Conservation (phyloP, 768 basidiomycete species). For the Daedalea quercina region DNA sequence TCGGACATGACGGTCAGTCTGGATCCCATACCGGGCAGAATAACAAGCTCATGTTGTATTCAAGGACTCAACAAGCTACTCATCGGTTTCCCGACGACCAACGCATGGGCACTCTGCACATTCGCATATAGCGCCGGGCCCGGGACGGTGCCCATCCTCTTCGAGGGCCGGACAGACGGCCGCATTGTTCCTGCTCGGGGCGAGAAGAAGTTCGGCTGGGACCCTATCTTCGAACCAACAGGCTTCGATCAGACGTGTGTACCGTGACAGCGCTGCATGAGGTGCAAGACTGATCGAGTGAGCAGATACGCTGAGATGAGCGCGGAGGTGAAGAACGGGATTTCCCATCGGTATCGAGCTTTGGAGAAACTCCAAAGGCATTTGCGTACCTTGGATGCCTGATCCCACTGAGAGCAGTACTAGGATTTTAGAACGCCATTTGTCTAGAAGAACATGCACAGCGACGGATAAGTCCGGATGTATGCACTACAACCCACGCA, state of each 20-base stretch:
- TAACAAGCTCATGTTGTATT: neutral
- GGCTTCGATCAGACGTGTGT: slow-evolving; percentile 72
- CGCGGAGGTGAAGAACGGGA: slow-evolving; percentile 50
- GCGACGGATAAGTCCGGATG: no score
- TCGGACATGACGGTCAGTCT: slow-evolving; percentile 78
- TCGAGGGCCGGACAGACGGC: slow-evolving; percentile 86
- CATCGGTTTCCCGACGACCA: slow-evolving; percentile 64
- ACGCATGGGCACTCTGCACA: slow-evolving; percentile 89
- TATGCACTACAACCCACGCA: no score
- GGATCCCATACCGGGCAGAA: neutral
- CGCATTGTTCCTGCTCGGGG: slow-evolving; percentile 86
- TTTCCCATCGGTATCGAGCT: slow-evolving; percentile 63
- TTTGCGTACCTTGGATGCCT: slow-evolving; percentile 20
- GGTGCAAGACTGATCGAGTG: neutral
- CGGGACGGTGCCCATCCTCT: slow-evolving; percentile 67
- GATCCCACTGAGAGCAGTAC: neutral
- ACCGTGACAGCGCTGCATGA: neutral
- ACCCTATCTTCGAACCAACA: slow-evolving; percentile 76
- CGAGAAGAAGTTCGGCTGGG: slow-evolving; percentile 81
- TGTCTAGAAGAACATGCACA: no score
- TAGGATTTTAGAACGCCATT: no score
- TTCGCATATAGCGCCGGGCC: slow-evolving; percentile 92
- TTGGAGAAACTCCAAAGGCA: slow-evolving; percentile 47
- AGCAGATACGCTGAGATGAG: slow-evolving; percentile 65
- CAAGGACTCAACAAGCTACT: slow-evolving; percentile 79